Percentiles rank a stretch among this genome's conserved stretches.
These are phyloP conservation scores for Letharia lupina DNA, from an alignment of 495 filamentous ascomycete genomes.

Conservation along the genomic window DNA sequence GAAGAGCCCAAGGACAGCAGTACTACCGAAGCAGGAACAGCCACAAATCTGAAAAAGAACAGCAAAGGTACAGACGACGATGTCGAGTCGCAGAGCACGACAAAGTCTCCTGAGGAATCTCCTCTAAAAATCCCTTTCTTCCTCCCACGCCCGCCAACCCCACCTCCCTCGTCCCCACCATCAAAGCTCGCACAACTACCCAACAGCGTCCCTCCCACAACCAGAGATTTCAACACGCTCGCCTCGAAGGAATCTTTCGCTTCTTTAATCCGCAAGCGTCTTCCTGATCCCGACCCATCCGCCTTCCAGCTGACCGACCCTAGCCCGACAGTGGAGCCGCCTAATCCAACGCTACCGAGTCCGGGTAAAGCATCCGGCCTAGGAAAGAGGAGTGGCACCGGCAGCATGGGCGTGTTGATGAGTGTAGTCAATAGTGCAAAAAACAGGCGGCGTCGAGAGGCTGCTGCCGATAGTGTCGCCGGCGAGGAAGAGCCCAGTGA, in stretches of 20 bases:
- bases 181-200: constrained; percentile 3
- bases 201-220: constrained; percentile 1
- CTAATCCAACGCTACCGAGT: not conserved
- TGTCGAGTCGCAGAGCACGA: not conserved
- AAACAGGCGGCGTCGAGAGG: not conserved
- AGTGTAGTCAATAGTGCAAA: constrained; percentile 13
- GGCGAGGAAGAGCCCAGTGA: not conserved
- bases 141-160: constrained; percentile 11
- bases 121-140: constrained; percentile 3
- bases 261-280: constrained; percentile 7
- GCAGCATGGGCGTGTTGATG: constrained; percentile 15
- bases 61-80: not conserved
- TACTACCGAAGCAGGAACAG: not conserved
- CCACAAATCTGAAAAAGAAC: not conserved
- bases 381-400: not conserved
- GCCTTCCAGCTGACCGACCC: constrained; percentile 10
- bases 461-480: not conserved
- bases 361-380: not conserved
- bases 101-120: not conserved
- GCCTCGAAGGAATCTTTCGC: constrained; percentile 6
- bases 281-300: constrained; percentile 11
- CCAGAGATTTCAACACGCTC: not conserved
- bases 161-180: constrained; percentile 1
- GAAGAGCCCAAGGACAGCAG: not conserved
- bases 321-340: not conserved